Evolutionary conservation across 2,329 filamentous ascomycete genomes (phyloP).

Genomic region (Neopestalotiopsis sp.): DNA sequence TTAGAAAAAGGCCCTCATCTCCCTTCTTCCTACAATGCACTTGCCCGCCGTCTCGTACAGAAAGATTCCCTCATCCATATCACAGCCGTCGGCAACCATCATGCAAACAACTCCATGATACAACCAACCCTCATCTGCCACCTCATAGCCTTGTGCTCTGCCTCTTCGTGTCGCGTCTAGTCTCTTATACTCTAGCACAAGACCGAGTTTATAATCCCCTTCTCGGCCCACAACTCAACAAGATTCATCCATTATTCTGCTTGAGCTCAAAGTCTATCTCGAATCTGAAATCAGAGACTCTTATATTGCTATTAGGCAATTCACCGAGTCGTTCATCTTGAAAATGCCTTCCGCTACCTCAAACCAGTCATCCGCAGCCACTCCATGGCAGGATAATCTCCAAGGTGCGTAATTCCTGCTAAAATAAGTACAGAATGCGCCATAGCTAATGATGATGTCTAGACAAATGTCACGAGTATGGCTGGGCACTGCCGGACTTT

Average conservation of each 20-base stretch:
- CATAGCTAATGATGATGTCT: conserved; percentile 18
- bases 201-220: neutral
- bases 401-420: conserved; percentile 48
- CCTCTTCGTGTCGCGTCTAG: neutral
- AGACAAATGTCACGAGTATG: conserved; percentile 64
- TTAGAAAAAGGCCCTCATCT: conserved; percentile 22
- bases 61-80: conserved; percentile 30
- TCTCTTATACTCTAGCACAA: neutral
- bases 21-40: conserved; percentile 36
- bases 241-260: neutral
- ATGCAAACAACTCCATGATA: conserved; percentile 36
- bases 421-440: neutral
- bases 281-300: neutral
- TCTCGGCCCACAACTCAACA: neutral
- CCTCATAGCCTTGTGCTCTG: conserved; percentile 24
- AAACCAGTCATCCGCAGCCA: conserved; percentile 24
- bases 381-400: conserved; percentile 62
- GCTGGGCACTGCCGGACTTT: conserved; percentile 63
- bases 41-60: conserved; percentile 35
- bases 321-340: conserved; percentile 18
- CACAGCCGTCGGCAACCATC: conserved; percentile 35
- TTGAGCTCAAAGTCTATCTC: neutral
- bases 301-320: neutral
- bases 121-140: conserved; percentile 26
- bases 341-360: conserved; percentile 31